These are phyloP conservation scores for Aspergillus fumigatus DNA, from an alignment of 2,329 filamentous ascomycete genomes.

Conservation along the genomic window DNA sequence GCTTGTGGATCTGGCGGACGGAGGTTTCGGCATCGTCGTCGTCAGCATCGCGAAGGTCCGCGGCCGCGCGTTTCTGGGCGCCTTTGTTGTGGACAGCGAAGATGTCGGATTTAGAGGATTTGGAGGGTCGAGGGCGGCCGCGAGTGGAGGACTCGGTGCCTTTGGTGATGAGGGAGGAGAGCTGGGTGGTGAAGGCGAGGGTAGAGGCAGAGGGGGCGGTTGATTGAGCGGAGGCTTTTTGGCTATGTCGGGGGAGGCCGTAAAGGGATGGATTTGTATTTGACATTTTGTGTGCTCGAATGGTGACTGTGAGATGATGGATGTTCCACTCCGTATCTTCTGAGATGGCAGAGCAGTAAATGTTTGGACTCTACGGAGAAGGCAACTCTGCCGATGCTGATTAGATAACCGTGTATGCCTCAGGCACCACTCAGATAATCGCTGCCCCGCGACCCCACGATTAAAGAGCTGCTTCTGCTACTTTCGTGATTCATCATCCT, in stretches of 20 bases:
- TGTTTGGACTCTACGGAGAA: too few relatives aligned
- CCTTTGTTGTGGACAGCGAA: constrained; percentile 64
- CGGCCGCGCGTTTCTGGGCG: constrained; percentile 58
- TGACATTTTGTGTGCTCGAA: background rate
- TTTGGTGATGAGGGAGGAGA: constrained; percentile 72
- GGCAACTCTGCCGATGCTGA: background rate
- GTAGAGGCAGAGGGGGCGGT: constrained; percentile 62
- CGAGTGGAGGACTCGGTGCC: constrained; percentile 39
- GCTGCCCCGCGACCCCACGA: background rate
- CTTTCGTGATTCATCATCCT: background rate
- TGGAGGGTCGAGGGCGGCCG: constrained; percentile 41
- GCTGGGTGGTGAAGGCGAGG: constrained; percentile 82
- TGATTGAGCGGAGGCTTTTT: constrained; percentile 54
- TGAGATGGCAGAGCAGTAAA: background rate
- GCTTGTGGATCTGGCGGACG: constrained; percentile 60
- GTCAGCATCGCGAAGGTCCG: constrained; percentile 51
- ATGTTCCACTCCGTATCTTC: background rate
- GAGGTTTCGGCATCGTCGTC: constrained; percentile 35
- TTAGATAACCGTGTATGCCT: background rate
- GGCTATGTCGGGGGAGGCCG: constrained; percentile 56
- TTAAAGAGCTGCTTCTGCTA: background rate
- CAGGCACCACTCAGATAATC: background rate
- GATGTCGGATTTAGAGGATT: constrained; percentile 59
- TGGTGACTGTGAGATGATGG: background rate
- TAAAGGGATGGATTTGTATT: constrained; percentile 54